These are phyloP conservation scores for Petunia axillaris DNA, from an alignment of 257 asterid species.

Conservation along the genomic window DNA sequence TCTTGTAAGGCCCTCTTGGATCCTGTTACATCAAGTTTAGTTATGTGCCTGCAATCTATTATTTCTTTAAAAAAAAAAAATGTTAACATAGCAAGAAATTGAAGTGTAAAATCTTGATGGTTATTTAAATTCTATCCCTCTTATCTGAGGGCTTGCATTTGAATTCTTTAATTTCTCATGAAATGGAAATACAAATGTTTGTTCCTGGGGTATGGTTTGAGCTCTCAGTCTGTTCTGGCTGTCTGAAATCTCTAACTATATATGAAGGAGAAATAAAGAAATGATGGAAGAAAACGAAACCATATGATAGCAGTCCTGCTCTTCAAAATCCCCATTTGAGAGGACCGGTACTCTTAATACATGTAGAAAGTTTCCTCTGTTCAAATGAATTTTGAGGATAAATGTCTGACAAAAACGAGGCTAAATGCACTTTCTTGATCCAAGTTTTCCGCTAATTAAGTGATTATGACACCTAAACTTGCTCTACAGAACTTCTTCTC, in stretches of 20 bases:
- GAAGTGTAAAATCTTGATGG: not conserved
- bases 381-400: not conserved
- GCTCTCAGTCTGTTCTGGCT: not conserved
- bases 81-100: not conserved
- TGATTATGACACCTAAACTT: not conserved
- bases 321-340: slow-evolving; percentile 1
- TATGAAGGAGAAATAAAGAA: not conserved
- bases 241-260: not conserved
- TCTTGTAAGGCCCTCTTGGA: not conserved
- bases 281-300: not conserved
- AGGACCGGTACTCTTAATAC: not conserved
- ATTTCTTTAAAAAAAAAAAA: not conserved
- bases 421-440: not conserved
- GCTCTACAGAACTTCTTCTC: not conserved
- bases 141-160: not conserved
- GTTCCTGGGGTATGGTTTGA: not conserved
- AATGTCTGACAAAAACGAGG: not conserved
- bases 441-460: not conserved
- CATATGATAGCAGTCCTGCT: not conserved
- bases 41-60: not conserved
- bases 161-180: not conserved
- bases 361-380: not conserved
- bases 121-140: not conserved
- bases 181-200: not conserved
- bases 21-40: slow-evolving; percentile 3